Conservation (phyloP, 1,139 yeast genomes). For the Pichia sp. region DNA sequence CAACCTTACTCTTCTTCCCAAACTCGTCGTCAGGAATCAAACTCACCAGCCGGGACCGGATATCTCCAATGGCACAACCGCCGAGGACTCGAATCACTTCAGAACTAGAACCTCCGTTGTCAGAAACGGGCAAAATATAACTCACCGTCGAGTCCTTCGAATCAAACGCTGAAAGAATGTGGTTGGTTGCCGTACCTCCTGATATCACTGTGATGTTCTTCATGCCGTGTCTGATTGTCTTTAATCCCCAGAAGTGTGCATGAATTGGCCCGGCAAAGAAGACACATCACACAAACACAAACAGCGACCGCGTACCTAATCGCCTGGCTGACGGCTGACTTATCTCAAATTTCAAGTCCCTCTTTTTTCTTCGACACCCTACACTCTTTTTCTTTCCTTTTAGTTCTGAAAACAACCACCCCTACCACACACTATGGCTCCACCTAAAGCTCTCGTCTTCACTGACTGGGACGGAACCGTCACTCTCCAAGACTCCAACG, state of each 20-base stretch:
- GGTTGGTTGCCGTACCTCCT: slow-evolving; percentile 80
- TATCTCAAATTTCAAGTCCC: too few species aligned
- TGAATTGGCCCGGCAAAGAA: too few species aligned
- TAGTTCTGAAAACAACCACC: too few species aligned
- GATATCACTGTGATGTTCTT: slow-evolving; percentile 47
- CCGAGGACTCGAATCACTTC: slow-evolving; percentile 88
- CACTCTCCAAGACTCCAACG: slow-evolving; percentile 89
- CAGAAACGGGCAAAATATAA: slow-evolving; percentile 81
- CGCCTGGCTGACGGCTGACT: too few species aligned
- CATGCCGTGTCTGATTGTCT: slow-evolving; percentile 8
- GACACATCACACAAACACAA: too few species aligned
- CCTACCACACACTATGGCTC: neutral
- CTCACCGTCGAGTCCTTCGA: slow-evolving; percentile 35
- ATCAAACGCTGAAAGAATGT: slow-evolving; percentile 49
- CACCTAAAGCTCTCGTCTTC: slow-evolving; percentile 71
- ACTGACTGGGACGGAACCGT: slow-evolving; percentile 99
- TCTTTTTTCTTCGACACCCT: too few species aligned
- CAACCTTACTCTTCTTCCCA: neutral
- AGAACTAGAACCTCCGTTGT: slow-evolving; percentile 94
- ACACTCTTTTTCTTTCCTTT: too few species aligned
- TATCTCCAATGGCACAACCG: slow-evolving; percentile 95
- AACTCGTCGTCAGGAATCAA: slow-evolving; percentile 48
- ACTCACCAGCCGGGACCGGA: slow-evolving; percentile 77
- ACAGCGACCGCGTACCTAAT: too few species aligned
- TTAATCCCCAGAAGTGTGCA: too few species aligned